Evolutionary conservation across 2,329 filamentous ascomycete genomes (phyloP).

Genomic region (Cucurbitaria berberidis): DNA sequence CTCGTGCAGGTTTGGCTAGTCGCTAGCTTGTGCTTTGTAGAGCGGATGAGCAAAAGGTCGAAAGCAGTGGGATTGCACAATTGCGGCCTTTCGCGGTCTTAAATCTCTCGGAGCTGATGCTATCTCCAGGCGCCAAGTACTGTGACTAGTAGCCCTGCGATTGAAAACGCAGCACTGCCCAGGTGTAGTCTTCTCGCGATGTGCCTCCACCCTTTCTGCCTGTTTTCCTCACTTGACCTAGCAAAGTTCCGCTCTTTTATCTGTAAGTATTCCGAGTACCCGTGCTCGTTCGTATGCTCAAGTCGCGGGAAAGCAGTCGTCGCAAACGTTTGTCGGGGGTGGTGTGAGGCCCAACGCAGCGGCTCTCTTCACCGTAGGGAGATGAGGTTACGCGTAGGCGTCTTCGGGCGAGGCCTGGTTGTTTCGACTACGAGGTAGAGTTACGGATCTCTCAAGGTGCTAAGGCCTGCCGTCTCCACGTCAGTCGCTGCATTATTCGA

Average conservation of each 20-base stretch:
- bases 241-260: not conserved
- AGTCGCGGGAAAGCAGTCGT: not conserved
- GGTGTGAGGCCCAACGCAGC: not conserved
- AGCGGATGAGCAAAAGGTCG: conserved; percentile 21
- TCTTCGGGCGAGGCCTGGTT: not conserved
- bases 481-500: conserved; percentile 7
- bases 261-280: not conserved
- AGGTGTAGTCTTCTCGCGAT: conserved; percentile 13
- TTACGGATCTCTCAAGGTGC: not conserved
- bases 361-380: not conserved
- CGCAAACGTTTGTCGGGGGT: not conserved
- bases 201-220: conserved; percentile 8
- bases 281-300: conserved; percentile 1
- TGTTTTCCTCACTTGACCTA: not conserved
- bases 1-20: conserved; percentile 7
- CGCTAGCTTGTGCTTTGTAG: conserved; percentile 11
- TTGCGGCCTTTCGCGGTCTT: conserved; percentile 33
- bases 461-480: not conserved
- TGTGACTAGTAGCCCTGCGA: conserved; percentile 9
- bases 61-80: conserved; percentile 11
- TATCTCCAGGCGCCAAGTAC: conserved; percentile 38
- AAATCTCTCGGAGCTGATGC: conserved; percentile 32
- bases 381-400: not conserved
- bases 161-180: conserved; percentile 25
- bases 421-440: not conserved